Base-by-base conservation (phyloP, 495 filamentous ascomycete genomes). In the Penicillium cinerascens region DNA sequence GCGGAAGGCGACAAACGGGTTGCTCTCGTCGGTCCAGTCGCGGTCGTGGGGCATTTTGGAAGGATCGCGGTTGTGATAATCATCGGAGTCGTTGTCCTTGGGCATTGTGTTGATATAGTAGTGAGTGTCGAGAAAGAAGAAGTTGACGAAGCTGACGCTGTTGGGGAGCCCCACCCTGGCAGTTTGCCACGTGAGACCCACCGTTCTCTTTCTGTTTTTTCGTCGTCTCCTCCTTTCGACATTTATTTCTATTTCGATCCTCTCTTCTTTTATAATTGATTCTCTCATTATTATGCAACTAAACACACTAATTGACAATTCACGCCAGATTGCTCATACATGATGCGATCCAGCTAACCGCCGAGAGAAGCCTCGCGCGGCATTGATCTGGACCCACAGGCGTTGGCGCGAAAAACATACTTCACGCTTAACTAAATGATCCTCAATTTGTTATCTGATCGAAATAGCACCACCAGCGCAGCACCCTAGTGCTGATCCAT, bases 1-100 rank as follows among this genome's bases (percentile, higher is more conserved):
- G 48, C 81, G 80, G 64, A 85, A 83, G 26, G 77, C 68, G 42
- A 83, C 69, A 59, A 86, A 85, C 11, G 82, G 80, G 52, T 83
- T 85, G 27, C 43, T 61, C 47, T 73, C 67, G 38, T 63, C 56
- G 20, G 75, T 67, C 59, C 58, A 60, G 47, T 49, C 51, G 41
- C 55, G 53, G 7, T 65, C 37, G 10, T 48, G 50, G 44, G 48
- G 45, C 49, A 54, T 51, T 16, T 42, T 27, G 38, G 42, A 35
- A 29, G 33, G 0, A 42, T 43, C 17, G 6, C 58, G 48, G 40
- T 61, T 53, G 29, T 38, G 4, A 54, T 57, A n/a, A 54, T 47
- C 47, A 26, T 69, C 56, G 25, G 43, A 17, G 35, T 51, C 45
- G 13, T 44, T 44, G 44, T 71, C 64, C 22, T 58, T 47, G 18